phyloP scores from a whole-genome alignment of 345 rosid species.

The Rhodamnia argentea region DNA sequence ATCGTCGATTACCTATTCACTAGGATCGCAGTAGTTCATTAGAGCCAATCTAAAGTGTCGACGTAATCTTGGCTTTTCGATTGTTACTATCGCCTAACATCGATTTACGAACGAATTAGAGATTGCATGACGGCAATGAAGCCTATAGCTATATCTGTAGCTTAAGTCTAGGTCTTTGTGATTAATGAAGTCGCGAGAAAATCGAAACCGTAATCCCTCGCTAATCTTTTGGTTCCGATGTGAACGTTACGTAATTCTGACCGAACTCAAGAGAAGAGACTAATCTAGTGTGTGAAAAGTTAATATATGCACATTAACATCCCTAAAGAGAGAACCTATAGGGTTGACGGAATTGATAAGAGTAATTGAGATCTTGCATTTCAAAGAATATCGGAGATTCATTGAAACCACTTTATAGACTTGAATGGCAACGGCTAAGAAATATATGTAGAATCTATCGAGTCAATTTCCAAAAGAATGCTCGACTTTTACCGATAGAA shows the following conservation, averaged over 20 bases:
- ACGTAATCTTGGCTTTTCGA: too few relatives aligned
- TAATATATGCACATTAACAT: rapidly evolving
- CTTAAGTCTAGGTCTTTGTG: neutral
- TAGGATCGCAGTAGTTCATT: neutral
- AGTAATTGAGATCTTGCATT: neutral
- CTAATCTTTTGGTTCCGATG: neutral
- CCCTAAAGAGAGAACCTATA: neutral
- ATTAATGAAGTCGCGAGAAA: neutral
- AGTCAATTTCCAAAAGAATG: too few relatives aligned
- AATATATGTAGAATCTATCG: too few relatives aligned
- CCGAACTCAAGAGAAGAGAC: neutral
- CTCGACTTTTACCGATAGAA: too few relatives aligned
- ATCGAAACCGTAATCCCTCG: neutral
- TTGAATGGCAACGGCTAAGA: too few relatives aligned
- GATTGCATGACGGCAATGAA: too few relatives aligned
- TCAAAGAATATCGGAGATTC: too few relatives aligned
- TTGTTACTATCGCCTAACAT: too few relatives aligned
- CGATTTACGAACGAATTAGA: too few relatives aligned
- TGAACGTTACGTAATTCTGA: neutral
- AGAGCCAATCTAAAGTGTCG: too few relatives aligned
- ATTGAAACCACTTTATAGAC: too few relatives aligned
- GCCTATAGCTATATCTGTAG: neutral
- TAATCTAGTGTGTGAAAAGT: neutral
- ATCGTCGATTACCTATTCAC: neutral
- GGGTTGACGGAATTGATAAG: too few relatives aligned